Percentiles rank a stretch among this genome's conserved stretches.
These are phyloP conservation scores for Aspergillus ostianus DNA, from an alignment of 495 filamentous ascomycete species.

Conservation along the genomic window DNA sequence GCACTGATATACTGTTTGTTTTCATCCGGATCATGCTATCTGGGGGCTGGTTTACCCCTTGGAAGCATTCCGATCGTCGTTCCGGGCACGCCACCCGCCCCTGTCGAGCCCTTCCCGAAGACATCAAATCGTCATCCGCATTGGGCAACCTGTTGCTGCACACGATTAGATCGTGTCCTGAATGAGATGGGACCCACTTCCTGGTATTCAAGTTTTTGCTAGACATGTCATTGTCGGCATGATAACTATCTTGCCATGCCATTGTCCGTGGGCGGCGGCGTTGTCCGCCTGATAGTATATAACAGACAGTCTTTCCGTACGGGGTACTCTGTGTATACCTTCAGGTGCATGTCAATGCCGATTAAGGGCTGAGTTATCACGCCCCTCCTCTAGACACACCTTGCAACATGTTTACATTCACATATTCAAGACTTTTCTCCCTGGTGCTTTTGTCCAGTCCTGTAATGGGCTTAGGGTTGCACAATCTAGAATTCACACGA, in stretches of 20 bases:
- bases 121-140: background rate
- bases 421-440: background rate
- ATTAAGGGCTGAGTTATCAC: background rate
- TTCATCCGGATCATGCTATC: background rate
- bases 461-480: background rate
- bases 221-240: background rate
- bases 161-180: background rate
- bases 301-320: background rate
- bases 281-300: background rate
- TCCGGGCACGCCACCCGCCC: background rate
- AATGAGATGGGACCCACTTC: too few relatives aligned
- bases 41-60: background rate
- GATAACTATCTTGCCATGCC: background rate
- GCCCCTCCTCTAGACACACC: background rate
- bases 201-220: too few relatives aligned
- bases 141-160: background rate
- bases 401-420: background rate
- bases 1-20: background rate
- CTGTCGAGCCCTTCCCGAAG: background rate
- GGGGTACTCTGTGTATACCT: too few relatives aligned
- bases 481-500: background rate
- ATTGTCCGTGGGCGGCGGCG: background rate
- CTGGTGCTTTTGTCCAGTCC: background rate
- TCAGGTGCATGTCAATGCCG: too few relatives aligned
- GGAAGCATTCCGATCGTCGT: conserved; percentile 1